Evolutionary conservation across 2,329 filamentous ascomycete species (phyloP).

Genomic region (Trichoderma atrobrunneum): DNA sequence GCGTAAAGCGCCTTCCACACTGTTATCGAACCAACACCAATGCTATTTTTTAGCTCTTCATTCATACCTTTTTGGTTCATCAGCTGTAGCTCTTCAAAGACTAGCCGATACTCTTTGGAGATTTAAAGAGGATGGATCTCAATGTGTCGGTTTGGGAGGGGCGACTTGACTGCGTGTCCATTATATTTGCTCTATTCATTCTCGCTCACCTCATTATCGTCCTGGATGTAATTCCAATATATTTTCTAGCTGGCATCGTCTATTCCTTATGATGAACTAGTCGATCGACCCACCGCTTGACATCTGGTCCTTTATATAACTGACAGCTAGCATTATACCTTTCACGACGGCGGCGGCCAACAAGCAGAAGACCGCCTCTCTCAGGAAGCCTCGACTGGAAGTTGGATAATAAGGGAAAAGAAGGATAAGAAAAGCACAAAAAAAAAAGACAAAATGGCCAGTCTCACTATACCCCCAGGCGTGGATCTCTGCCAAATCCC

Average conservation of each 20-base stretch:
- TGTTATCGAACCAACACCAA: background rate
- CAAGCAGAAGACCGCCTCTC: background rate
- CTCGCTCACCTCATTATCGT: background rate
- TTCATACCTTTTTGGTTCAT: background rate
- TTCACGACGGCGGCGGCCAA: background rate
- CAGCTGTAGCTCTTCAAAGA: background rate
- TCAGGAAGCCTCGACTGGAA: background rate
- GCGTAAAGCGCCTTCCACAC: background rate
- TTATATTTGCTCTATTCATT: background rate
- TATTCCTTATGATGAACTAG: background rate
- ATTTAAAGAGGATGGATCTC: background rate
- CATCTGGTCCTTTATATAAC: background rate
- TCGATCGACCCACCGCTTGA: background rate
- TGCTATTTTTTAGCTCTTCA: background rate
- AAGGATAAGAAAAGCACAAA: background rate
- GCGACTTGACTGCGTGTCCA: background rate
- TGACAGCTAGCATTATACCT: background rate
- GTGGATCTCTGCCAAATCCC: conserved; percentile 1
- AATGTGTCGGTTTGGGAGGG: background rate
- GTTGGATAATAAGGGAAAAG: background rate
- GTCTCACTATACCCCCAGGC: background rate
- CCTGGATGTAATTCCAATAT: background rate
- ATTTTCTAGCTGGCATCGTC: background rate
- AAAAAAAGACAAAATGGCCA: background rate
- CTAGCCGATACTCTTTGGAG: background rate